Base-by-base conservation (phyloP, 371 early-diverging fungal species). In the Gilbertella persicaria region DNA sequence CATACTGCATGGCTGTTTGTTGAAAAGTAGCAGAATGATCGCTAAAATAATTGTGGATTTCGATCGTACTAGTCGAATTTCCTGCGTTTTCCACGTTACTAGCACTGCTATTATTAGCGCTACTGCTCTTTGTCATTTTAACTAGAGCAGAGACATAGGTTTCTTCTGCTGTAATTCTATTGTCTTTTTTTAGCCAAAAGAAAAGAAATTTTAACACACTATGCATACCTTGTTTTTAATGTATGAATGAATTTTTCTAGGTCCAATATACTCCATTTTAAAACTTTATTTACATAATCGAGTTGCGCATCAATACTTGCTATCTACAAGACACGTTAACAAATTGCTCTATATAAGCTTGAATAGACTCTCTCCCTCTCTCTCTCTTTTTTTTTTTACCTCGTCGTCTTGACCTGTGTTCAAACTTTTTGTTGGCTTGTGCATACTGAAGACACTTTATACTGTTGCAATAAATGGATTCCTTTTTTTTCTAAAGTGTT, bases 241-340 rank as follows among this genome's bases (percentile, higher is more conserved):
- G 73, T 50, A 19, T n/a, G 40, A 19, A 66, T 69, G 37, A 77
- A 71, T 10, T 62, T 62, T 3, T 77, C 74, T n/a, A 73, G 56
- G 23, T 77, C 78, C 5, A 48, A 24, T 19, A 77, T 71, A 29
- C 60, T 73, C 73, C 73, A 73, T 52, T 73, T 73, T 23, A 71
- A 50, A 12, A 73, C 62, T 39, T 63, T 60, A 36, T 69, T 73
- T 7, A 73, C 62, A 60, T 65, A 63, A 10, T 71, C 69, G 19
- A 60, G 53, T 23, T 77, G 73, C 29, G 71, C 46, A 35, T 71
- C 69, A 41, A 77, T 71, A 48, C 59, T 69, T 17, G 59, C 29
- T 44, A 67, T 45, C 75, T 70, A 45, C 5, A 20, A 16, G 30
- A 9, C 2, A 19, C 2, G 13, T 6, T 0, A 20, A n/a, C n/a